These are phyloP conservation scores for Corynespora cassiicola DNA, from an alignment of 2,329 filamentous ascomycete genomes.

Conservation along the genomic window DNA sequence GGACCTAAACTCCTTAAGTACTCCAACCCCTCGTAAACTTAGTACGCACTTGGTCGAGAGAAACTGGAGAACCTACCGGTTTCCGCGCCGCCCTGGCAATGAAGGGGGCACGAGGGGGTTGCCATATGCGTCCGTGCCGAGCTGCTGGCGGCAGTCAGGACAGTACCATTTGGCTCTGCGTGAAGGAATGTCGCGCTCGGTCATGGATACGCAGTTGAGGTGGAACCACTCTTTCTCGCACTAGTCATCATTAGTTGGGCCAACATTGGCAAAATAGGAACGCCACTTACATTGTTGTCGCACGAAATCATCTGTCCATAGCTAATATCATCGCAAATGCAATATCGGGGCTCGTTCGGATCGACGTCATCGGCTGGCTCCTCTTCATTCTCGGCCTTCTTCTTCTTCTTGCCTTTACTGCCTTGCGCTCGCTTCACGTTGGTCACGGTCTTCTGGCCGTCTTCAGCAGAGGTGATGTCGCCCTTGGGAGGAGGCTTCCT, in stretches of 20 bases:
- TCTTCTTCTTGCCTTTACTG: slow-evolving; percentile 58
- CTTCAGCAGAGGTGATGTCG: slow-evolving; percentile 68
- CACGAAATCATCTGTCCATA: slow-evolving; percentile 85
- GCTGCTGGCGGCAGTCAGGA: slow-evolving; percentile 65
- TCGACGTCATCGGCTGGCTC: slow-evolving; percentile 62
- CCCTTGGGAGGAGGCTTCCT: slow-evolving; percentile 76
- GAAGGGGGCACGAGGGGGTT: slow-evolving; percentile 40
- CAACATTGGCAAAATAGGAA: slow-evolving; percentile 6
- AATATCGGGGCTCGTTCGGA: slow-evolving; percentile 78
- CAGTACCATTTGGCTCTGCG: slow-evolving; percentile 86
- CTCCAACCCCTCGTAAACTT: slow-evolving; percentile 42
- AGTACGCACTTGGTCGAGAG: slow-evolving; percentile 27
- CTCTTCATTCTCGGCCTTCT: slow-evolving; percentile 27
- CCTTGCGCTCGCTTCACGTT: slow-evolving; percentile 70
- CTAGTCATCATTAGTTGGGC: slow-evolving; percentile 47
- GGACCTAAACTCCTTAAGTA: slow-evolving; percentile 28
- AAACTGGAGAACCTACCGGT: slow-evolving; percentile 38
- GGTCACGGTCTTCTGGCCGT: slow-evolving; percentile 69
- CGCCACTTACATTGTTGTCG: slow-evolving; percentile 68
- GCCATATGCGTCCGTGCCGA: slow-evolving; percentile 40
- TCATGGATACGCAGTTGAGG: slow-evolving; percentile 75
- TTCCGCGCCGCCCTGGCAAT: slow-evolving; percentile 38
- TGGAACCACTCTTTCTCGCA: slow-evolving; percentile 89
- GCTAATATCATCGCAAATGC: slow-evolving; percentile 78
- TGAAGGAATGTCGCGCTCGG: slow-evolving; percentile 65